Conservation (phyloP, 805 yeast species). For the Yarrowia hollandica region DNA sequence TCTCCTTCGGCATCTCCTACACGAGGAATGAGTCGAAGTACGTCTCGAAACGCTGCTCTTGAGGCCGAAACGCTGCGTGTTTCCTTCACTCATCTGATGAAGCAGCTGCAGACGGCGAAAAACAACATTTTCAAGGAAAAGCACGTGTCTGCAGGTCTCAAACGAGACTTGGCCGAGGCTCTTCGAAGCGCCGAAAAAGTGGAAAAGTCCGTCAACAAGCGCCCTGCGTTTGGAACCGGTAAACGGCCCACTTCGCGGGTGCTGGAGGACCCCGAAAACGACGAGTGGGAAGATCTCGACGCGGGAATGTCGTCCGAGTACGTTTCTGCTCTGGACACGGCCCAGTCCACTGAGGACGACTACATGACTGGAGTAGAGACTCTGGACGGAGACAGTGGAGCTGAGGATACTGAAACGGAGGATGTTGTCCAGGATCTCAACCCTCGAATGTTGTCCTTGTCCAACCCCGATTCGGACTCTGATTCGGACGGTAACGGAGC, state of each 20-base stretch:
- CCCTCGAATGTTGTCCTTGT: constrained; percentile 2
- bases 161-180: constrained; percentile 36
- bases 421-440: constrained; percentile 12
- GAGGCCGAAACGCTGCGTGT: constrained; percentile 67
- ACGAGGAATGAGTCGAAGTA: background rate
- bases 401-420: constrained; percentile 41
- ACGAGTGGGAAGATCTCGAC: constrained; percentile 21
- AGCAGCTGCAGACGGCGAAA: constrained; percentile 61
- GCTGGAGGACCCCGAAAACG: background rate
- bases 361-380: constrained; percentile 33
- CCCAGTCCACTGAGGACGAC: constrained; percentile 27
- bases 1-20: background rate
- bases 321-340: constrained; percentile 29
- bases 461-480: constrained; percentile 25
- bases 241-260: constrained; percentile 16
- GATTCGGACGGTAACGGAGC: constrained; percentile 28
- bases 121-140: constrained; percentile 50
- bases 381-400: constrained; percentile 31
- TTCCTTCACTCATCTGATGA: constrained; percentile 64
- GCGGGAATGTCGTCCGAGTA: constrained; percentile 33
- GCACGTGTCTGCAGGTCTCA: constrained; percentile 45
- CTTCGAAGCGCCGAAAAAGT: constrained; percentile 31
- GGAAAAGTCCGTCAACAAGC: background rate
- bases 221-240: constrained; percentile 1
- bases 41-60: constrained; percentile 39